Conservation (phyloP, 2,329 filamentous ascomycete species). For the Cladophialophora psammophila region DNA sequence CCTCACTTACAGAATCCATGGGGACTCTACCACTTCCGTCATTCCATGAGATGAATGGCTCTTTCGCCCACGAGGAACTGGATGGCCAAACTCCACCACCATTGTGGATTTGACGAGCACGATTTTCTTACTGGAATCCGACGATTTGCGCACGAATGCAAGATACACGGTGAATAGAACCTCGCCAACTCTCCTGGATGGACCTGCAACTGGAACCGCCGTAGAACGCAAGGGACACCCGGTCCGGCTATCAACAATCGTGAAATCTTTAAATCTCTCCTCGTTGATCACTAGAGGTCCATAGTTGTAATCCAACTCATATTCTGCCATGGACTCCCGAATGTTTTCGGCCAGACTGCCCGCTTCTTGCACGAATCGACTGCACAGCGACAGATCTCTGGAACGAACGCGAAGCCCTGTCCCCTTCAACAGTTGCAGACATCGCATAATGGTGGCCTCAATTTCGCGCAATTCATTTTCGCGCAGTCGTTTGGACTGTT, state of each 20-base stretch:
- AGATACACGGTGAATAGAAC: constrained; percentile 15
- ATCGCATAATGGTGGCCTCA: neutral
- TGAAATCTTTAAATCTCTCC: constrained; percentile 15
- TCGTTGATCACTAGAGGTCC: neutral
- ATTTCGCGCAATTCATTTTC: neutral
- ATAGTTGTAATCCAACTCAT: neutral
- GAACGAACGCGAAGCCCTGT: neutral
- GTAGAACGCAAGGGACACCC: constrained; percentile 11
- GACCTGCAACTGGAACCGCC: neutral
- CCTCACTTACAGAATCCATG: neutral
- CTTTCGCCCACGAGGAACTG: constrained; percentile 14
- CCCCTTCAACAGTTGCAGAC: neutral
- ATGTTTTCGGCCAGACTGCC: constrained; percentile 19
- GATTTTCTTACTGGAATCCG: neutral
- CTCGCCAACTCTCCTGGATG: constrained; percentile 17
- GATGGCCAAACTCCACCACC: constrained; percentile 22
- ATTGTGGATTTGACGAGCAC: constrained; percentile 25
- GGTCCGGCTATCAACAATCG: constrained; percentile 26
- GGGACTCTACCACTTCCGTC: neutral
- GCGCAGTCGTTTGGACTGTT: neutral
- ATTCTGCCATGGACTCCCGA: constrained; percentile 4
- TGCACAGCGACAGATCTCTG: neutral
- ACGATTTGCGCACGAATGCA: constrained; percentile 15
- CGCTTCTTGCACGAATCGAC: constrained; percentile 6
- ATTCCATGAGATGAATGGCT: constrained; percentile 5